These are phyloP conservation scores for Ilyonectria robusta DNA, from an alignment of 2,329 filamentous ascomycete species.

Conservation along the genomic window DNA sequence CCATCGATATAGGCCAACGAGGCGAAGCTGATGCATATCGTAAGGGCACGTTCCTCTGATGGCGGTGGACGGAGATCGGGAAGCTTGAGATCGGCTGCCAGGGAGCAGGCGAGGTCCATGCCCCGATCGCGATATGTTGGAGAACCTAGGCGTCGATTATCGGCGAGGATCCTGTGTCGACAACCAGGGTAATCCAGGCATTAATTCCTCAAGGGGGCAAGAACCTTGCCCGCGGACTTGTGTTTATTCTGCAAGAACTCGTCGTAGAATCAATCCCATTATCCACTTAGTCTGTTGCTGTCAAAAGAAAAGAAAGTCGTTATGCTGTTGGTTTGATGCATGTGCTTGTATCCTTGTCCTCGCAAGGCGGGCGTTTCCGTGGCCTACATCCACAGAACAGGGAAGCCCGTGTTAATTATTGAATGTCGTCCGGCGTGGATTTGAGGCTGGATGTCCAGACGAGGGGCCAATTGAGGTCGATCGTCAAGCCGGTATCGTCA, in stretches of 20 bases:
- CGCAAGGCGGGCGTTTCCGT: conserved; percentile 29
- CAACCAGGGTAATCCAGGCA: conserved; percentile 26
- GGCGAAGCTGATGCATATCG: conserved; percentile 16
- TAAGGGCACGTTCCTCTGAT: conserved; percentile 16
- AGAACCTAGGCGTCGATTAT: conserved; percentile 25
- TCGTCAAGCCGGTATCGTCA: conserved; percentile 1
- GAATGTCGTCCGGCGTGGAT: conserved; percentile 17
- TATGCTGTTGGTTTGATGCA: conserved; percentile 14
- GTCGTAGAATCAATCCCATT: not conserved
- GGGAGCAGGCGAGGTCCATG: conserved; percentile 41
- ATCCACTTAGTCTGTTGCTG: not conserved
- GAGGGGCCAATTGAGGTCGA: conserved; percentile 15
- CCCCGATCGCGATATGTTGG: conserved; percentile 33
- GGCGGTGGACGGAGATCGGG: conserved; percentile 24
- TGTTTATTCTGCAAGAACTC: conserved; percentile 4
- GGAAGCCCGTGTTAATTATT: conserved; percentile 16
- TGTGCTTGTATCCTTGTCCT: conserved; percentile 21
- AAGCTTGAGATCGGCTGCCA: conserved; percentile 39
- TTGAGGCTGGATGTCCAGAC: conserved; percentile 6
- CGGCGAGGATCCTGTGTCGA: conserved; percentile 16
- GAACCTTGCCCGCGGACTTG: conserved; percentile 5
- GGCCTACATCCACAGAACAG: conserved; percentile 24
- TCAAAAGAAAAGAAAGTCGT: not conserved
- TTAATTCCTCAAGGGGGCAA: conserved; percentile 6
- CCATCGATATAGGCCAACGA: conserved; percentile 6